Evolutionary conservation across 2,329 filamentous ascomycete species (phyloP), one percentile per base, ranked within the genome.

Genomic region (Drechmeria coniospora): DNA sequence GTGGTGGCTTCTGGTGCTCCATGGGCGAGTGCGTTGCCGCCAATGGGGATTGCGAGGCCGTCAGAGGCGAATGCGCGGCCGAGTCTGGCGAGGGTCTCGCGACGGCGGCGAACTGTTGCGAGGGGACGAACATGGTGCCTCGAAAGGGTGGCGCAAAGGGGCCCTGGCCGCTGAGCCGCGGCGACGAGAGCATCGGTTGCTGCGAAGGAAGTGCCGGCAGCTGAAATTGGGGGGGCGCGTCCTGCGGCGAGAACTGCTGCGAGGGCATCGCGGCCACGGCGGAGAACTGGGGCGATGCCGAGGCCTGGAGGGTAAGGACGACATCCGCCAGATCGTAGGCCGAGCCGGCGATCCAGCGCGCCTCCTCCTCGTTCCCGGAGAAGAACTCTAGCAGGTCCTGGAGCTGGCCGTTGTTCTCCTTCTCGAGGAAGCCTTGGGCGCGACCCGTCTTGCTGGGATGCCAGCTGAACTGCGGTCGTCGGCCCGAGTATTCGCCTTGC

Each of bases 311-410:
- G 23, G 50, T 50, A 31, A 56, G 51, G 26, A 60, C 54, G 18
- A 60, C 56, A 16, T 63, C 58, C 13, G 64, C 68, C 31, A 68
- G 50, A 17, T 69, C 65, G 40, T 71, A 74, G 4, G 71, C 72
- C 28, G 69, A 55, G 29, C 60, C 57, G 9, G 71, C 67, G 24
- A 77, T 59, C 37, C 58, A 61, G 34, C 66, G 58, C 1, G 69
- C 65, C 35, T 72, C 66, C 27, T 65, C 59, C 26, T 61, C 63
- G 19, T 65, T 59, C 21, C 67, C 62, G 5, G 65, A 70, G 41
- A 74, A 76, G 41, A 73, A 73, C 41, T 78, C 73, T 15, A 78
- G 59, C 6, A 73, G 60, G 40, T 76, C 73, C 42, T 75, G 68
- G 8, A 77, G 51, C 36, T 74, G 68, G 9, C 72, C 70, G 6